phyloP scores from a whole-genome alignment of 208 protist species.

The Crithidia sp. region DNA sequence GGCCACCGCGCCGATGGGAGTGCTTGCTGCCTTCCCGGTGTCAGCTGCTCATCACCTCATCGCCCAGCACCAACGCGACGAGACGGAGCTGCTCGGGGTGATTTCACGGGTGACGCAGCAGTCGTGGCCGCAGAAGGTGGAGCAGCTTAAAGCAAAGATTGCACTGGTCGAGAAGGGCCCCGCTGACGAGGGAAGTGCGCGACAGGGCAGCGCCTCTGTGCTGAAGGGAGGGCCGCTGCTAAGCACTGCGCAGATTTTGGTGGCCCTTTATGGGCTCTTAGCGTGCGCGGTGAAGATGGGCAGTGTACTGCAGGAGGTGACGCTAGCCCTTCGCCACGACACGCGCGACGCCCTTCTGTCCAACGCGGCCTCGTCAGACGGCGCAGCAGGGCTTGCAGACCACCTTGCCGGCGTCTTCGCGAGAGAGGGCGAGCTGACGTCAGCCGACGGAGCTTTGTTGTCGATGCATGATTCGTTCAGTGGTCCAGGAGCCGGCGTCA shows the following conservation, averaged over 20 bases:
- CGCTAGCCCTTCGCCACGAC: conserved; percentile 53
- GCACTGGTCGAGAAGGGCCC: conserved; percentile 13
- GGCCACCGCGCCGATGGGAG: conserved; percentile 54
- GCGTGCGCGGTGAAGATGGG: conserved; percentile 57
- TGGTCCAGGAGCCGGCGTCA: no score
- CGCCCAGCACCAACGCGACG: conserved; percentile 62
- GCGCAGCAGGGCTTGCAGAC: conserved; percentile 3
- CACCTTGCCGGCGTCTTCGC: conserved; percentile 1
- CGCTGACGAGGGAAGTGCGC: background rate
- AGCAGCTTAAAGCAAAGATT: conserved; percentile 27
- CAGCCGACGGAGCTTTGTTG: background rate
- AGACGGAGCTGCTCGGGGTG: conserved; percentile 46
- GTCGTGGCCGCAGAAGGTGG: conserved; percentile 51
- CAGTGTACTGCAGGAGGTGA: conserved; percentile 59
- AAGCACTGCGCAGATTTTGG: conserved; percentile 18
- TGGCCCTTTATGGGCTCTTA: conserved; percentile 47
- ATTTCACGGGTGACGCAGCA: conserved; percentile 50
- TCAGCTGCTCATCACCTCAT: conserved; percentile 52
- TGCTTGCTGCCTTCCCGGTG: conserved; percentile 50
- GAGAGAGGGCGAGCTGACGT: conserved; percentile 2
- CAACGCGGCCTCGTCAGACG: background rate
- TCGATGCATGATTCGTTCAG: background rate
- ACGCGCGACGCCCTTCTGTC: conserved; percentile 7
- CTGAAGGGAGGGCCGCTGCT: background rate
- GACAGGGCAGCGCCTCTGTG: no score